These are phyloP conservation scores for Daldinia sp. DNA, from an alignment of 2,329 filamentous ascomycete species.

Conservation along the genomic window DNA sequence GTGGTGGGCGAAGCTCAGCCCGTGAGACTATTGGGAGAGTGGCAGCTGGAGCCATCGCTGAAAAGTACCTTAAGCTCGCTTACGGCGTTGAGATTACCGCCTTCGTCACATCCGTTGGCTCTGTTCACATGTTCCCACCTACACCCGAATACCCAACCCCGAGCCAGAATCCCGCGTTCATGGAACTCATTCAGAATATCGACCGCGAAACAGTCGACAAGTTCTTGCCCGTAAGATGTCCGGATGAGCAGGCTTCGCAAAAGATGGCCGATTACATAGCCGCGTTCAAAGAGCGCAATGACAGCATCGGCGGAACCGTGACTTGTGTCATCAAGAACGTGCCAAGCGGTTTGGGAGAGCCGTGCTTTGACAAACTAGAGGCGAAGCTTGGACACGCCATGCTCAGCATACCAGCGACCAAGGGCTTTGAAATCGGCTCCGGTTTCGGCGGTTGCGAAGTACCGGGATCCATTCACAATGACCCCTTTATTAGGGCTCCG, in stretches of 20 bases:
- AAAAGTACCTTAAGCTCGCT: slow-evolving; percentile 86
- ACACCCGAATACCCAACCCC: slow-evolving; percentile 75
- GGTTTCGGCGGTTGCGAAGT: slow-evolving; percentile 90
- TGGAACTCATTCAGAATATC: slow-evolving; percentile 77
- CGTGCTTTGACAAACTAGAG: slow-evolving; percentile 95
- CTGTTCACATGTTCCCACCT: slow-evolving; percentile 80
- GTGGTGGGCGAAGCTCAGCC: slow-evolving; percentile 91
- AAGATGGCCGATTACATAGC: slow-evolving; percentile 86
- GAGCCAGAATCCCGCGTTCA: slow-evolving; percentile 82
- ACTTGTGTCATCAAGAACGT: slow-evolving; percentile 92
- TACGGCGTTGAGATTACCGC: slow-evolving; percentile 92
- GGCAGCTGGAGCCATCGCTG: slow-evolving; percentile 89
- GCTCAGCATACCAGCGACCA: slow-evolving; percentile 93
- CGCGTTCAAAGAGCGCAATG: slow-evolving; percentile 79
- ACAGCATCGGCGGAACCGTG: slow-evolving; percentile 94
- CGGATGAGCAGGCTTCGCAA: slow-evolving; percentile 71
- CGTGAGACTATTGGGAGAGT: slow-evolving; percentile 95
- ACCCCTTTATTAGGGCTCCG: slow-evolving; percentile 78
- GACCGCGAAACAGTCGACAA: slow-evolving; percentile 82
- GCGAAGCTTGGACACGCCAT: slow-evolving; percentile 92
- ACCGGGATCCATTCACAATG: slow-evolving; percentile 91
- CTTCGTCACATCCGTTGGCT: slow-evolving; percentile 88
- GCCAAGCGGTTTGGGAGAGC: slow-evolving; percentile 89
- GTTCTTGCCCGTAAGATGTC: slow-evolving; percentile 89
- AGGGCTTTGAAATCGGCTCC: slow-evolving; percentile 95